Evolutionary conservation across 2,329 filamentous ascomycete species (phyloP).

Genomic region (Blumeria hordei): DNA sequence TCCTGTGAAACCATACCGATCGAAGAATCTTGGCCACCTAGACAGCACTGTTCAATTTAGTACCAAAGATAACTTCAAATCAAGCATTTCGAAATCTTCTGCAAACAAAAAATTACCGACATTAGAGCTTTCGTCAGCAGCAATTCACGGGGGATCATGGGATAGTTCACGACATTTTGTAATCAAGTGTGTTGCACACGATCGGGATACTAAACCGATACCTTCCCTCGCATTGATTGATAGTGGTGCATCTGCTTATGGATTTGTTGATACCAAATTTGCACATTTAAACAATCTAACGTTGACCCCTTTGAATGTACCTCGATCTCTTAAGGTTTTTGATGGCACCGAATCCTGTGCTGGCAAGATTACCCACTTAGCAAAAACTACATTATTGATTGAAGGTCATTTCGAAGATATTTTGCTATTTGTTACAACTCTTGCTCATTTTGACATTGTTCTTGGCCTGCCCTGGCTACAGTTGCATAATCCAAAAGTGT

Average conservation of each 20-base stretch:
- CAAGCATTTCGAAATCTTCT: too few species aligned
- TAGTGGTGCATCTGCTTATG: neutral
- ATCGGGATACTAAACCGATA: neutral
- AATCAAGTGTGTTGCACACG: neutral
- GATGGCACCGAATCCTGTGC: neutral
- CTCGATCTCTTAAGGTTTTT: neutral
- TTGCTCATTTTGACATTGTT: neutral
- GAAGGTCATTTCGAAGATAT: neutral
- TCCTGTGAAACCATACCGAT: too few species aligned
- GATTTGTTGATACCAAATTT: neutral
- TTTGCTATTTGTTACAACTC: neutral
- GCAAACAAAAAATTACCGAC: neutral
- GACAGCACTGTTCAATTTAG: too few species aligned
- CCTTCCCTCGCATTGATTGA: neutral
- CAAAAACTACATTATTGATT: neutral
- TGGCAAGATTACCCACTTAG: neutral
- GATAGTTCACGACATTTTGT: neutral
- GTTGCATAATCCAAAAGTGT: neutral
- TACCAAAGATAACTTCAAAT: too few species aligned
- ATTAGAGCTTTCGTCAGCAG: neutral
- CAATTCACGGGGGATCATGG: neutral
- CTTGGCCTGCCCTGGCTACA: neutral
- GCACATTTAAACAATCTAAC: neutral
- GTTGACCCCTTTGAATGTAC: neutral
- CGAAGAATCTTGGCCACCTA: too few species aligned